Evolutionary conservation across 2,329 filamentous ascomycete genomes (phyloP).

Genomic region (Ascochyta clinopodiicola): DNA sequence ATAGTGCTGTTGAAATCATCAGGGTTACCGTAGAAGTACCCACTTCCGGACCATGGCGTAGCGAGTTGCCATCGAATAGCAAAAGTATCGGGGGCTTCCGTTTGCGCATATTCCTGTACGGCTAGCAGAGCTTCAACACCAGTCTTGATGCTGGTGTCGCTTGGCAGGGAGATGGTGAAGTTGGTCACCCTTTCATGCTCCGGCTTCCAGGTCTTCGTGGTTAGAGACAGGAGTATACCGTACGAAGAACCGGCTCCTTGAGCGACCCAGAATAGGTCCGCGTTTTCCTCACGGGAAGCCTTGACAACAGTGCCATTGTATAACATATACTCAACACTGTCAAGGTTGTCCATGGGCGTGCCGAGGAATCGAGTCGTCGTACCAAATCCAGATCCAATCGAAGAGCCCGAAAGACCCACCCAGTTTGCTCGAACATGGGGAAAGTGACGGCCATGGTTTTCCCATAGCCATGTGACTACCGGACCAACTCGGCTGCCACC

Average conservation of each 20-base stretch:
- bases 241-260: constrained; percentile 26
- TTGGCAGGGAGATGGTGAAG: constrained; percentile 23
- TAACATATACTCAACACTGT: constrained; percentile 22
- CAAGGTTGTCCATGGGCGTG: constrained; percentile 22
- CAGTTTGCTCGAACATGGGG: constrained; percentile 25
- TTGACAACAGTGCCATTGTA: constrained; percentile 26
- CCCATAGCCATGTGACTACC: constrained; percentile 23
- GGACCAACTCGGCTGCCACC: constrained; percentile 24
- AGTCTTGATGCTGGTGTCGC: constrained; percentile 17
- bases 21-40: constrained; percentile 25
- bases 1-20: constrained; percentile 23
- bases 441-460: constrained; percentile 26
- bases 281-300: constrained; percentile 24
- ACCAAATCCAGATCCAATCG: constrained; percentile 25
- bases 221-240: constrained; percentile 23
- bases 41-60: constrained; percentile 18
- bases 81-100: constrained; percentile 24
- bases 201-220: constrained; percentile 23
- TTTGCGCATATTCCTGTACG: constrained; percentile 24
- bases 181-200: constrained; percentile 18
- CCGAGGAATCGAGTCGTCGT: constrained; percentile 26
- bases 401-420: constrained; percentile 23
- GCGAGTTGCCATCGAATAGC: constrained; percentile 26
- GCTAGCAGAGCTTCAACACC: constrained; percentile 20
- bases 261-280: constrained; percentile 34